phyloP scores from a whole-genome alignment of 306 rosid genomes.

The Casuarina cunninghamiana region DNA sequence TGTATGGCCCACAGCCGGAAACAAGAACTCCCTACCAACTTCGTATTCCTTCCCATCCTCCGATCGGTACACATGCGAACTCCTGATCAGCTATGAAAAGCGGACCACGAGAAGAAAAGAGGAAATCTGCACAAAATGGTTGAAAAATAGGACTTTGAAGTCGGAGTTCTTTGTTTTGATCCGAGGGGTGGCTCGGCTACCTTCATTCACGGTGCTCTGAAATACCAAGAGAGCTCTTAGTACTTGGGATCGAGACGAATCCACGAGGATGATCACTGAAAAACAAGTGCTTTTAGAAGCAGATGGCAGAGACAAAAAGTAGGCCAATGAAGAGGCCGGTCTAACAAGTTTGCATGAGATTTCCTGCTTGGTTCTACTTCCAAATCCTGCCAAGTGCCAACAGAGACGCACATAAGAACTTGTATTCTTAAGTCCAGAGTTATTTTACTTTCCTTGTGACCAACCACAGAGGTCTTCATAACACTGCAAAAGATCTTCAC shows the following conservation, averaged over 20 bases:
- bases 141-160: background rate
- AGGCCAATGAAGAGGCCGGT: slow-evolving; percentile 10
- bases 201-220: slow-evolving; percentile 54
- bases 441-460: no score
- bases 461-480: no score
- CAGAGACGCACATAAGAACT: no score
- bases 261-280: slow-evolving; percentile 39
- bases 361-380: background rate
- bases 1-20: slow-evolving; percentile 46
- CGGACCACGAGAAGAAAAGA: background rate
- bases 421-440: no score
- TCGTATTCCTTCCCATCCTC: slow-evolving; percentile 44
- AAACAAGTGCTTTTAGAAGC: background rate
- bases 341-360: slow-evolving; percentile 20
- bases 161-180: background rate
- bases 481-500: no score
- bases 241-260: slow-evolving; percentile 36
- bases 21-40: slow-evolving; percentile 67
- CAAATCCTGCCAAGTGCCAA: background rate
- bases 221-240: slow-evolving; percentile 55
- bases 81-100: slow-evolving; percentile 62
- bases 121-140: background rate
- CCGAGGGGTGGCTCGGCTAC: slow-evolving; percentile 24
- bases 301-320: background rate
- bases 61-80: slow-evolving; percentile 64